Evolutionary conservation across 345 rosid species (phyloP), one percentile per base, ranked within the genome.

Genomic region (Eucalyptus polyanthemos): DNA sequence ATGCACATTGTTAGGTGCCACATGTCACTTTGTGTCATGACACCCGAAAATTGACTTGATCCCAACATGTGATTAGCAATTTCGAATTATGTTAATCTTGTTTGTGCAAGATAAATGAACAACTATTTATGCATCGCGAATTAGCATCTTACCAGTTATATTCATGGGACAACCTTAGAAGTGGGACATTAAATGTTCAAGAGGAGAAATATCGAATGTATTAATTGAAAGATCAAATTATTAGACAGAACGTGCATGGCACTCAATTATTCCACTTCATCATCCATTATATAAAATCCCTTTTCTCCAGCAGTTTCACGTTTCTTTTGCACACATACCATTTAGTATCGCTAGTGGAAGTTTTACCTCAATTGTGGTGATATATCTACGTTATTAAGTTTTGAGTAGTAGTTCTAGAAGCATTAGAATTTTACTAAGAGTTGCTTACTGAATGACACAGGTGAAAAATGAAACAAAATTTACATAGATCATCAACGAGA

Each of bases 291-390:
- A 54, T 54, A 22, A 21, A 21, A 54, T 22, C 12, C 27, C 2
- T 3, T 3, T 54, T 9, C 1, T 21, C 27, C 5, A 22, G 6
- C 12, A 6, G 2, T 42, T 42, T 7, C 44, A 42, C 8, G 1
- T 1, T 24, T 25, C 5, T 10, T 44, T 44, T 44, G 9, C 1
- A 25, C 67, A 11, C 15, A 60, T 25, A 11, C 65, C 7, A 58
- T 25, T 58, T 56, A 22, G 60, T 19, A 56, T 56, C 1, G 22
- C 11, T 56, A 9, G 60, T 9, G 34, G 34, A 34, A 34, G 34
- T 34, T 34, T 3, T 3, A 34, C 34, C 34, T 34, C 34, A 34
- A 2, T 34, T 34, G 34, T 34, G 34, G 34, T 34, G 34, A 34
- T 34, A 34, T 34, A 34, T 34, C 34, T 34, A 34, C 34, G 34